phyloP scores from a whole-genome alignment of 2,329 filamentous ascomycete genomes.

The Trichocomaceae sp. region DNA sequence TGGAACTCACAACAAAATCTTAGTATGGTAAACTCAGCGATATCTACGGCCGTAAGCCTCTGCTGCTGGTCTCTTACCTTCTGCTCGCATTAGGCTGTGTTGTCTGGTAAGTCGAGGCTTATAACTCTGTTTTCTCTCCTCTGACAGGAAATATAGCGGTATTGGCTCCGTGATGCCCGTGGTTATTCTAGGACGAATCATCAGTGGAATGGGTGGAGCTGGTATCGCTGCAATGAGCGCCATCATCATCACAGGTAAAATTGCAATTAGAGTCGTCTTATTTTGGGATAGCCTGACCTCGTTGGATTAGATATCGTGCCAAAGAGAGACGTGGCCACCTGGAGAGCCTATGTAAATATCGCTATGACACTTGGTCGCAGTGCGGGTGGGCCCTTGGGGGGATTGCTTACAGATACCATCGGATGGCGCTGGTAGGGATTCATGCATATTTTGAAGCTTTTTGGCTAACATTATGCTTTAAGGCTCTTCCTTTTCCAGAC shows the following conservation, averaged over 20 bases:
- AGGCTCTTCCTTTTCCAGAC: slow-evolving; percentile 54
- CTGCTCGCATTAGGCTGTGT: slow-evolving; percentile 46
- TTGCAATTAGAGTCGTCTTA: neutral
- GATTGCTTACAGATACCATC: slow-evolving; percentile 54
- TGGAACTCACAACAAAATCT: slow-evolving; percentile 14
- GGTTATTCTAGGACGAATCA: slow-evolving; percentile 36
- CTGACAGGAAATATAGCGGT: slow-evolving; percentile 23
- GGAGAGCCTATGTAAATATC: slow-evolving; percentile 48
- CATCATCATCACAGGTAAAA: slow-evolving; percentile 38
- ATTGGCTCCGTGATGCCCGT: slow-evolving; percentile 30
- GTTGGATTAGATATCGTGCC: slow-evolving; percentile 40
- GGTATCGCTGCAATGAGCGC: slow-evolving; percentile 41
- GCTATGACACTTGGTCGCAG: slow-evolving; percentile 45
- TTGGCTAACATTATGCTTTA: neutral
- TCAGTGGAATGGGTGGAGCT: slow-evolving; percentile 41
- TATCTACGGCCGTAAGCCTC: slow-evolving; percentile 50
- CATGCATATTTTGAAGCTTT: neutral
- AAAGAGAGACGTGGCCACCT: slow-evolving; percentile 42
- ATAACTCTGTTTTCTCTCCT: neutral
- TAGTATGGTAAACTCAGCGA: slow-evolving; percentile 53
- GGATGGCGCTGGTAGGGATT: slow-evolving; percentile 57
- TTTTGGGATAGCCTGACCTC: neutral
- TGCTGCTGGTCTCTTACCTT: slow-evolving; percentile 46
- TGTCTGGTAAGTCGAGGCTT: slow-evolving; percentile 24
- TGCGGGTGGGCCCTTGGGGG: slow-evolving; percentile 52